Evolutionary conservation across 768 basidiomycete genomes (phyloP).

Genomic region (Xerocomellus amylosporus): DNA sequence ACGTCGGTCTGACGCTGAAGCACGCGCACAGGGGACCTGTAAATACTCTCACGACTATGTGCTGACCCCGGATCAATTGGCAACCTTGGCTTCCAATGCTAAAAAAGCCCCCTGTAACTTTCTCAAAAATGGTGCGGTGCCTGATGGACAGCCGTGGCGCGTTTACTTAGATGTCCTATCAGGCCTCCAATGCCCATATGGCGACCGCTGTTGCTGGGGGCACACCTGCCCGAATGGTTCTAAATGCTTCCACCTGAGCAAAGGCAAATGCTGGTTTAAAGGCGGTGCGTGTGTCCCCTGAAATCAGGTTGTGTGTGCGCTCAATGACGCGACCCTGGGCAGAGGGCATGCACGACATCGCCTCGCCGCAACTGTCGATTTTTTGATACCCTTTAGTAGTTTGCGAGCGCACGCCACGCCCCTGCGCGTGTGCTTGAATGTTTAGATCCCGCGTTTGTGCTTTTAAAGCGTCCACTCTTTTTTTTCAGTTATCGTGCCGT

Average conservation of each 20-base stretch:
- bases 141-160: background rate
- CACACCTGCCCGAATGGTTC: conserved; percentile 80
- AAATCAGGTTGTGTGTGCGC: background rate
- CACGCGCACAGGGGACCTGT: conserved; percentile 52
- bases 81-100: conserved; percentile 67
- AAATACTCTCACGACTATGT: conserved; percentile 84
- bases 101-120: conserved; percentile 87
- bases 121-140: conserved; percentile 64
- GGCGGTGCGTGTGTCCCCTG: conserved; percentile 42
- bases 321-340: background rate
- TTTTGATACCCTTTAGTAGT: conserved; percentile 22
- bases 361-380: conserved; percentile 14
- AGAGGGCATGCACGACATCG: conserved; percentile 43
- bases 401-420: background rate
- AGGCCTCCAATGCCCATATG: conserved; percentile 77
- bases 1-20: conserved; percentile 15
- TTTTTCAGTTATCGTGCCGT: conserved; percentile 19
- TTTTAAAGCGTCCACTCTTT: conserved; percentile 27
- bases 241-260: conserved; percentile 63
- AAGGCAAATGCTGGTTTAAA: conserved; percentile 89
- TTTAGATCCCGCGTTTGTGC: conserved; percentile 15
- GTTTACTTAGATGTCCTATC: conserved; percentile 3
- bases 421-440: conserved; percentile 5
- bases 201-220: conserved; percentile 77
- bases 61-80: conserved; percentile 67